phyloP scores from a whole-genome alignment of 1,284 basidiomycete species.

The Neotropicomus parvogracilis region DNA sequence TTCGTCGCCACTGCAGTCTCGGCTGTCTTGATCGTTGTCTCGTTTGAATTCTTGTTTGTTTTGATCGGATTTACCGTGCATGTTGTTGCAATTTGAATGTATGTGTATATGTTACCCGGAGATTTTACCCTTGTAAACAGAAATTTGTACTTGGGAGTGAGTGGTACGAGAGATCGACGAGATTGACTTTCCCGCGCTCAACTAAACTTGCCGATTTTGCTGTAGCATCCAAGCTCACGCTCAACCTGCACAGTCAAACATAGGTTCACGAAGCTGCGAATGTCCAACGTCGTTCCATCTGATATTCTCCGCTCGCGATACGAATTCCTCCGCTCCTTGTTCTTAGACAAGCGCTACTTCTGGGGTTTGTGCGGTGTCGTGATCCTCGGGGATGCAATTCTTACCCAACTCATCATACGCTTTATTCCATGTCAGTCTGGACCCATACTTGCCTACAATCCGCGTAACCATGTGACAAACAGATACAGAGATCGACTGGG shows the following conservation, averaged over 20 bases:
- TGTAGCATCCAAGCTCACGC: no score
- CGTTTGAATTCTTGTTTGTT: slow-evolving; percentile 4
- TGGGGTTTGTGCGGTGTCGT: slow-evolving; percentile 61
- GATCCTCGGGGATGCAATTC: slow-evolving; percentile 65
- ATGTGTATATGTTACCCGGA: slow-evolving; percentile 11
- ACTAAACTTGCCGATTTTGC: no score
- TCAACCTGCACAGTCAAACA: no score
- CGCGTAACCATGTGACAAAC: slow-evolving; percentile 21
- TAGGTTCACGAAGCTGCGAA: no score
- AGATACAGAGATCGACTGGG: slow-evolving; percentile 99
- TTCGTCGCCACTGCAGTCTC: background rate
- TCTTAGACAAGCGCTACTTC: slow-evolving; percentile 64
- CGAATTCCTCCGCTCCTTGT: slow-evolving; percentile 15
- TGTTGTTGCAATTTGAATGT: slow-evolving; percentile 16
- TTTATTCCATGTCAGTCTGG: slow-evolving; percentile 72
- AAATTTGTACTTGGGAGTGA: slow-evolving; percentile 6
- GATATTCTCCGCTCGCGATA: slow-evolving; percentile 2
- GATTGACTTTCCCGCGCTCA: no score
- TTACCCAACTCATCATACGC: slow-evolving; percentile 75
- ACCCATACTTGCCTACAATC: slow-evolving; percentile 3
- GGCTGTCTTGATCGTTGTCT: slow-evolving; percentile 7
- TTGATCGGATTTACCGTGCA: slow-evolving; percentile 16
- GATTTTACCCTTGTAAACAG: slow-evolving; percentile 8
- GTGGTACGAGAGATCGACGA: no score
- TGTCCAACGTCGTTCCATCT: slow-evolving; percentile 15